These are phyloP conservation scores for Penicillium longicatenatum DNA, from an alignment of 495 filamentous ascomycete genomes.

Conservation along the genomic window DNA sequence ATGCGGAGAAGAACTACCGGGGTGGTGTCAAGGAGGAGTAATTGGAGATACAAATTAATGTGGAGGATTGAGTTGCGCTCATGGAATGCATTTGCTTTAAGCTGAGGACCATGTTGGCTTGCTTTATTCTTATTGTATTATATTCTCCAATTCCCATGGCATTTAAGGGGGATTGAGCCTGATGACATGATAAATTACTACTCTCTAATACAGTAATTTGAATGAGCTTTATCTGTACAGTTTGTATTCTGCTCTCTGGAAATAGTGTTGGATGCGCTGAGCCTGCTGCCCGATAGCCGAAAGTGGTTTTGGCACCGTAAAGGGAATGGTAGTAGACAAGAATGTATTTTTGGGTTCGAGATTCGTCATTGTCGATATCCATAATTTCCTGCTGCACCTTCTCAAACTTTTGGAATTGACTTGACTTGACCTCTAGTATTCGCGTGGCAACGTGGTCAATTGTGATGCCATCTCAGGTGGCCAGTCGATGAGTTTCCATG, in stretches of 20 bases:
- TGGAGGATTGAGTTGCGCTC: slow-evolving; percentile 1
- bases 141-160: slow-evolving; percentile 4
- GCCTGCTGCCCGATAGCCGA: no score
- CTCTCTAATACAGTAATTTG: neutral
- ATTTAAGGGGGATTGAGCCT: neutral
- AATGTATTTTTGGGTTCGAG: no score
- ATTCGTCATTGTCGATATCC: no score
- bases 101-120: neutral
- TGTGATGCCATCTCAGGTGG: neutral
- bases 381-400: no score
- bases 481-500: slow-evolving; percentile 4
- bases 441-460: neutral
- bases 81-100: neutral
- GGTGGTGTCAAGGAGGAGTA: slow-evolving; percentile 94
- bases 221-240: neutral
- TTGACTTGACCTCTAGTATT: neutral
- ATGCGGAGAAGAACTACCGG: slow-evolving; percentile 80
- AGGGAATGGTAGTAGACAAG: no score
- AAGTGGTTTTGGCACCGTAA: no score
- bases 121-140: slow-evolving; percentile 15
- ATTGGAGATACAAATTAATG: slow-evolving; percentile 18
- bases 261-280: no score
- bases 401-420: no score
- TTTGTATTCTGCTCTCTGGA: neutral
- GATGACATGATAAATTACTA: neutral